Evolutionary conservation across 768 basidiomycete genomes (phyloP).

Genomic region (Termitomyces sp.): DNA sequence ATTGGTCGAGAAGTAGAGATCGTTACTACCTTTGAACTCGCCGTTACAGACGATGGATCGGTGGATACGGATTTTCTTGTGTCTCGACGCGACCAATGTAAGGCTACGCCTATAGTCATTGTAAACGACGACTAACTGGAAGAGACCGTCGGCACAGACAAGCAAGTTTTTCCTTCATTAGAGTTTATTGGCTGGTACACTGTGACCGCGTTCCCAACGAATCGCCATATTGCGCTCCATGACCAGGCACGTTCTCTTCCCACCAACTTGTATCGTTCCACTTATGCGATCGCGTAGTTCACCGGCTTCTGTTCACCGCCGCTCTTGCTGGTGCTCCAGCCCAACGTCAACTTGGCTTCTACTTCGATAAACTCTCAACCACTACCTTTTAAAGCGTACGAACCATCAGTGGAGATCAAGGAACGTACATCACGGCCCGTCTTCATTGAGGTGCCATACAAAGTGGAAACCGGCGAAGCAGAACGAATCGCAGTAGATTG

Average conservation of each 20-base stretch:
- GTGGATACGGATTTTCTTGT: conserved; percentile 83
- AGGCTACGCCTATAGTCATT: conserved; percentile 5
- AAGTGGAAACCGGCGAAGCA: conserved; percentile 95
- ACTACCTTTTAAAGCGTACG: conserved; percentile 91
- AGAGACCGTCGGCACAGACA: conserved; percentile 50
- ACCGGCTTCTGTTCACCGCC: conserved; percentile 83
- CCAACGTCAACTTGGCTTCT: conserved; percentile 10
- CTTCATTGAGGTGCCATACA: conserved; percentile 82
- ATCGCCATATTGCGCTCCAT: conserved; percentile 77
- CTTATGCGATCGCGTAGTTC: conserved; percentile 46
- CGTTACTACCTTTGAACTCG: conserved; percentile 93
- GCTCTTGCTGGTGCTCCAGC: conserved; percentile 65
- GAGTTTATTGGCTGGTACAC: conserved; percentile 99
- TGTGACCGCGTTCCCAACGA: conserved; percentile 67
- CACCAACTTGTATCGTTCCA: background rate
- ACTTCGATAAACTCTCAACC: conserved; percentile 51
- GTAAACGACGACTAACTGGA: conserved; percentile 1
- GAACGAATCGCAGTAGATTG: conserved; percentile 98
- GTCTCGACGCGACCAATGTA: conserved; percentile 85
- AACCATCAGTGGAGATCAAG: conserved; percentile 82
- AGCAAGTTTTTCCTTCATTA: conserved; percentile 96
- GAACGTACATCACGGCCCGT: conserved; percentile 72
- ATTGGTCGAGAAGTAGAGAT: conserved; percentile 95
- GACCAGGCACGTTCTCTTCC: conserved; percentile 55
- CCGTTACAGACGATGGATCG: conserved; percentile 48